Evolutionary conservation across 768 basidiomycete species (phyloP), one percentile per base, ranked within the genome.

Genomic region (Naganishia randhawae): DNA sequence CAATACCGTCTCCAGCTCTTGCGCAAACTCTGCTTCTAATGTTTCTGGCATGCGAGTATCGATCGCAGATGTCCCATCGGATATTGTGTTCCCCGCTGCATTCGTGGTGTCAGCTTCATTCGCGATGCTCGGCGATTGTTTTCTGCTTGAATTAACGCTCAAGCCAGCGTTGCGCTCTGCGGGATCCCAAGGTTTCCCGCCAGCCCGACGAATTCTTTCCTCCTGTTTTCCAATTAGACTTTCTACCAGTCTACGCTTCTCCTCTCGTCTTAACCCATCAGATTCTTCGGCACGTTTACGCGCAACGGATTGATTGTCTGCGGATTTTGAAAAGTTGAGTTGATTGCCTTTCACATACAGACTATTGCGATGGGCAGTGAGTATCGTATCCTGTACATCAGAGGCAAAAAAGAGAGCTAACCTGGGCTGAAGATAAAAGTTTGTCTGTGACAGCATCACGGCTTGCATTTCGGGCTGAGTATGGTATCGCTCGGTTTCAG

Each of bases 271-370:
- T 22, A 61, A 27, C 13, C 19, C 57, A 41, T 61, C 57, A 3
- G 57, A 39, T 61, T 61, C 57, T 61, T 61, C 57, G 22, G 57
- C 42, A 27, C 63, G 63, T 64, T 64, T 64, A 13, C 63, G 63
- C 22, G 42, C 63, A 13, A 64, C 41, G 31, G 63, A 64, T 48
- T 64, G 45, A 19, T 64, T 51, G n/a, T 51, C 63, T 13, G 45
- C 45, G 10, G 63, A 11, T 41, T 64, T 64, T 7, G 63, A 42
- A 33, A 29, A 64, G 29, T 33, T 61, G 57, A 61, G 57, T 5
- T 35, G 33, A 29, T 37, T 61, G n/a, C 57, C 57, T 16, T 61
- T 61, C n/a, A 61, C 33, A 27, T 61, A 61, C 37, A 61, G n/a
- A 35, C 57, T 61, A n/a, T 41, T 39, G 22, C 11, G 37, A 4